Base-by-base conservation (phyloP, 1,284 basidiomycete species). In the Xanthoconium separans region DNA sequence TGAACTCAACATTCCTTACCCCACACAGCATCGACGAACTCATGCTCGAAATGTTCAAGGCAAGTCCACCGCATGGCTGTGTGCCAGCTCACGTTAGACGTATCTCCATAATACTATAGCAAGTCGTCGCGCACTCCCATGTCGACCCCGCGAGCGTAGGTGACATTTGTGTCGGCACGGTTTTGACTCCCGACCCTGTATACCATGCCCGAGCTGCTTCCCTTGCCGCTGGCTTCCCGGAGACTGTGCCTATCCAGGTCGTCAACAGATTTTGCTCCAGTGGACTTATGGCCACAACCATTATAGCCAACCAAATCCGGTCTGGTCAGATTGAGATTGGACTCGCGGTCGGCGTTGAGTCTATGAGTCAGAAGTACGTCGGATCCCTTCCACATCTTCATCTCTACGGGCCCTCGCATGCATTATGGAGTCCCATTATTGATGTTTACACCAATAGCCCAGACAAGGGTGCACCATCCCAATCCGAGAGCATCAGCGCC, bases 291-390 rank as follows among this genome's bases (percentile, higher is more conserved):
- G 82, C 85, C 10, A 75, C 84, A 16, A 86, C 84, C 4, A 79
- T 80, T 37, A 86, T 95, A 56, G 81, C 90, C 24, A 95, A 94
- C 71, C 84, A 91, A 66, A 89, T 95, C 56, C 79, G 83, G 29
- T 78, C 79, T 11, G 90, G 91, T 29, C 89, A 95, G 67, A 93
- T 94, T 56, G 84, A 93, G 51, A 78, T 94, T 58, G 93, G 93
- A 4, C 78, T 95, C 9, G 93, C 93, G 2, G 72, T 92, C 34
- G 93, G 93, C 11, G 80, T 90, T 18, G 93, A 96, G 71, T 87
- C 83, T 72, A 94, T 95, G 93, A 83, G 84, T 22, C 73, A 81
- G 63, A 87, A 88, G 87, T 89, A 68, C 50, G 78, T 68, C 13
- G 6, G 27, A 13, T 9, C 9, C 22, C 10, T 16, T 31, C n/a